Base-by-base conservation (phyloP, 108 stramenopile genomes). In the Nannochloropsis salina region DNA sequence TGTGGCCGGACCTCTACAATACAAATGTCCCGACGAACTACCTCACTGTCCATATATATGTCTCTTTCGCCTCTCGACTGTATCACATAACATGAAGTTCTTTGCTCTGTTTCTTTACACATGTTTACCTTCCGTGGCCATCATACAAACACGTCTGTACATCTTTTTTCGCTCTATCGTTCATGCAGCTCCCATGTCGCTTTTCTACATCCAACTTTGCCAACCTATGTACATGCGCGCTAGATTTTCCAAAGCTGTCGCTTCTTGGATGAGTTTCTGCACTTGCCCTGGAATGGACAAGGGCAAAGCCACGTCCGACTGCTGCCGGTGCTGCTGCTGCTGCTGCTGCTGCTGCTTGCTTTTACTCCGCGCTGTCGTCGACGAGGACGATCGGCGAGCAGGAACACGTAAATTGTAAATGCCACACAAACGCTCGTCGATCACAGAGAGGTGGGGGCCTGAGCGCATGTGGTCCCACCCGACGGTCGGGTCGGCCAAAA, bases 401-500 rank as follows among this genome's bases (percentile, higher is more conserved):
- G 85, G 82, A 20, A 86, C 85, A 12, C 86, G 45, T 12, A 87
- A n/a, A 45, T 90, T 93, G 84, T 92, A 91, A 6, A 85, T 41
- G 5, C 93, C 92, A 8, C 83, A 43, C 42, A 92, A 84, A 1
- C 91, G 90, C 80, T 90, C 91, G 45, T 89, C 86, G 80, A 92
- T 90, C 44, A 88, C 89, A 42, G 83, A 81, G 15, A 92, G 86
- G 12, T 86, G 42, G 80, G 91, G 90, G 31, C 89, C 90, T 43
- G 86, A 44, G 9, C 90, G 89, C 80, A 80, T 83, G 44, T 91
- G 88, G 10, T 42, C 61, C 91, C 91, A 91, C 21, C 47, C 91
- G n/a, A 92, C 92, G 5, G 91, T 92, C 5, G 92, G 91, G 44
- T 88, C 93, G 80, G 86, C 82, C 42, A 99, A 44, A 87, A 99